Percentiles rank a stretch among this genome's conserved stretches.
Conservation (phyloP, 192 early-diverging fungal species). For the Backusella tarrabulga region DNA sequence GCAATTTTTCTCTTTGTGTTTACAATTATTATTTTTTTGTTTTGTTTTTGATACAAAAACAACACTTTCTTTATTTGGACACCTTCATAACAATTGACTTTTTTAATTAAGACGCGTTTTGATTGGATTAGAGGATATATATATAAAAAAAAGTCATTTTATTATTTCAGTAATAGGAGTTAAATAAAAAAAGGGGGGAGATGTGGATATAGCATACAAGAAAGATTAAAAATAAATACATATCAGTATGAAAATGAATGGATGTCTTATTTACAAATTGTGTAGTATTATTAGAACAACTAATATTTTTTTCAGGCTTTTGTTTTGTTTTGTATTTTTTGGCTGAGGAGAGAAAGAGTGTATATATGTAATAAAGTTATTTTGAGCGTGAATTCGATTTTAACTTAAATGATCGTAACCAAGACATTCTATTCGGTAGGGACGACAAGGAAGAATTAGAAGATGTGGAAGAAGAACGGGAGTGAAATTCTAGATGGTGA, state of each 20-base stretch:
- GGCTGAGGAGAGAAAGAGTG: not conserved
- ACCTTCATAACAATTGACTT: conserved; percentile 1
- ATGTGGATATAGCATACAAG: not conserved
- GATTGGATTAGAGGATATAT: not conserved
- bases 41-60: not conserved
- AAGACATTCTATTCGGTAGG: not conserved
- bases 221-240: not conserved
- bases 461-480: not conserved
- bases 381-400: not conserved
- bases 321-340: not conserved
- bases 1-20: not conserved
- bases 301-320: not conserved
- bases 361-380: not conserved
- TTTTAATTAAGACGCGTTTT: not conserved
- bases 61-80: conserved; percentile 2
- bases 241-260: not conserved
- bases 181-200: not conserved
- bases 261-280: conserved; percentile 4
- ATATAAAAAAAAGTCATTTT: not conserved
- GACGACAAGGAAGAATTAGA: not conserved
- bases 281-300: not conserved
- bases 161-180: not conserved
- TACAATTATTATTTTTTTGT: not conserved
- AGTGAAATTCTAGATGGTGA: not conserved
- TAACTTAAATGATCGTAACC: not conserved